Percentiles rank a stretch among this genome's conserved stretches.
Evolutionary conservation across 2,329 filamentous ascomycete genomes (phyloP).

Genomic region (Onygenales sp.): DNA sequence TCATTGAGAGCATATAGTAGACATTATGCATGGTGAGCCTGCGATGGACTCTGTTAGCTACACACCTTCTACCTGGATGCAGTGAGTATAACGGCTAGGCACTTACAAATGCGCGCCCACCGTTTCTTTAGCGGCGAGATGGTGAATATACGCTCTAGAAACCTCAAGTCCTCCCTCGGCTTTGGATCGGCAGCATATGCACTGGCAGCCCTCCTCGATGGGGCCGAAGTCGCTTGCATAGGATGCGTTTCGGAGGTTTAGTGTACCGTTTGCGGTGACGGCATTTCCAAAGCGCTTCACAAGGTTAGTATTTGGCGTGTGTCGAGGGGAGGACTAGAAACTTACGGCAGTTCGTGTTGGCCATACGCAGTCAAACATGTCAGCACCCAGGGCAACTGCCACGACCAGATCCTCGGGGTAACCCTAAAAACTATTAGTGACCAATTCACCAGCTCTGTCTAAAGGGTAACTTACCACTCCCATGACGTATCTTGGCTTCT

Average conservation of each 20-base stretch:
- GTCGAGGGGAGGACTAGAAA: conserved; percentile 4
- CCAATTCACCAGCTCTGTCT: neutral
- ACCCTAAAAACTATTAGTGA: conserved; percentile 41
- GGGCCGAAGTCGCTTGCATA: conserved; percentile 75
- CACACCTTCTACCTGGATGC: neutral
- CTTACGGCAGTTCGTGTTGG: conserved; percentile 78
- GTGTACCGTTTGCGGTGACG: conserved; percentile 67
- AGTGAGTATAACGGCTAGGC: neutral
- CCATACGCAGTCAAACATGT: conserved; percentile 99
- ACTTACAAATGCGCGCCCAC: conserved; percentile 64
- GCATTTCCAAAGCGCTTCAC: conserved; percentile 78
- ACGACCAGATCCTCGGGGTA: conserved; percentile 95
- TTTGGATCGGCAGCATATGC: conserved; percentile 61
- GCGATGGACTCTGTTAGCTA: conserved; percentile 2
- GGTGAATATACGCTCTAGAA: conserved; percentile 81
- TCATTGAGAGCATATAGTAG: conserved; percentile 78
- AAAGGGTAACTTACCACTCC: conserved; percentile 55
- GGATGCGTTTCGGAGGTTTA: conserved; percentile 70
- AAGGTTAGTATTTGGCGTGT: neutral
- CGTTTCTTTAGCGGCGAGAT: conserved; percentile 89
- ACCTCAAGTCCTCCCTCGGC: conserved; percentile 66
- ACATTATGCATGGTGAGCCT: conserved; percentile 91
- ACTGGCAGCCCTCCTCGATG: conserved; percentile 73
- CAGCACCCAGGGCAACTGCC: conserved; percentile 83
- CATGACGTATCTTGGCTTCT: conserved; percentile 99